Percentiles rank a stretch among this genome's conserved stretches.
These are phyloP conservation scores for Limtongozyma cylindracea DNA, from an alignment of 805 yeast species.

Conservation along the genomic window DNA sequence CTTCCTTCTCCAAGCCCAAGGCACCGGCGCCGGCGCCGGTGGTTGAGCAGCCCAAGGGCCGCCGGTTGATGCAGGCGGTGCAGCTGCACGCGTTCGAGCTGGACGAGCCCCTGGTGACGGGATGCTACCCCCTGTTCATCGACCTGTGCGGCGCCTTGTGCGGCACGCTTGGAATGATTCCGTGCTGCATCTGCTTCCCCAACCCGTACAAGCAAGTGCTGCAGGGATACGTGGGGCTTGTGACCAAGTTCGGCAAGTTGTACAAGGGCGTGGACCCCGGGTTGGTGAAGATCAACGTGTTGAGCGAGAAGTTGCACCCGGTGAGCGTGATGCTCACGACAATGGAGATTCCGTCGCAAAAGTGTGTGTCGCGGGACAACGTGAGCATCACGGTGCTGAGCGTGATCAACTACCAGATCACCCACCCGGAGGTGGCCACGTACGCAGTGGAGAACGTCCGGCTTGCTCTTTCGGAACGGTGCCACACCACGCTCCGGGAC, in stretches of 20 bases:
- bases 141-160: too few species aligned
- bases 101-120: too few species aligned
- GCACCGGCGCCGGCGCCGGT: too few species aligned
- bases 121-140: too few species aligned
- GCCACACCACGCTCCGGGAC: slow-evolving; percentile 50
- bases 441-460: slow-evolving; percentile 28
- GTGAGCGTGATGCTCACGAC: slow-evolving; percentile 33
- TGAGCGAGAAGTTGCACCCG: slow-evolving; percentile 24
- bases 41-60: too few species aligned
- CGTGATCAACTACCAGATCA: slow-evolving; percentile 39
- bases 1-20: too few species aligned
- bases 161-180: slow-evolving; percentile 11
- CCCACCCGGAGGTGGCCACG: slow-evolving; percentile 41
- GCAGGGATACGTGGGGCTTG: slow-evolving; percentile 46
- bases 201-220: slow-evolving; percentile 34
- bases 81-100: too few species aligned
- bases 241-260: slow-evolving; percentile 42
- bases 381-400: slow-evolving; percentile 36
- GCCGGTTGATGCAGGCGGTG: too few species aligned
- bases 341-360: slow-evolving; percentile 38
- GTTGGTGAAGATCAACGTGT: slow-evolving; percentile 33
- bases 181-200: slow-evolving; percentile 29
- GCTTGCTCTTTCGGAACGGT: slow-evolving; percentile 33
- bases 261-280: slow-evolving; percentile 48
- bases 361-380: slow-evolving; percentile 48